Percentiles rank a stretch among this genome's conserved stretches.
These are phyloP conservation scores for Barnettozyma hawaiiensis DNA, from an alignment of 1,139 yeast genomes.

Conservation along the genomic window DNA sequence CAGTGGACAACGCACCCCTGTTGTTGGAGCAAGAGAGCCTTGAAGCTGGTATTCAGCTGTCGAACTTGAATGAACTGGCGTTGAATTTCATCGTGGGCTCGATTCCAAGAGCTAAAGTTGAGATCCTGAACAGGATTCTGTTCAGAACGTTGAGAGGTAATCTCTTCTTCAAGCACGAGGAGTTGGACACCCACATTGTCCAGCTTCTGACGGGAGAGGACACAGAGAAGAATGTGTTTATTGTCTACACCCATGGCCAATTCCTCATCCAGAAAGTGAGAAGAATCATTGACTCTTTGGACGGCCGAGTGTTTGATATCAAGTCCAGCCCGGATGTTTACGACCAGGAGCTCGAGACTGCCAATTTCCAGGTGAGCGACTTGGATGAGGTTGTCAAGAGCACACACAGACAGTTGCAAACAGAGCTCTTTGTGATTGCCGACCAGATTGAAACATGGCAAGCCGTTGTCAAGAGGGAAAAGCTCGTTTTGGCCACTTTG, in stretches of 20 bases:
- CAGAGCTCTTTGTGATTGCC: slow-evolving; percentile 65
- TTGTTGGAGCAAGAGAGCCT: slow-evolving; percentile 26
- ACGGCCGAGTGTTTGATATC: slow-evolving; percentile 46
- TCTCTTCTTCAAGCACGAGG: slow-evolving; percentile 58
- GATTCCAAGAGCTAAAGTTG: slow-evolving; percentile 54
- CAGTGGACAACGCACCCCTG: slow-evolving; percentile 36
- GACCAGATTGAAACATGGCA: slow-evolving; percentile 65
- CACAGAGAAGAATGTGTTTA: slow-evolving; percentile 53
- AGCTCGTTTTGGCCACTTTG: slow-evolving; percentile 61
- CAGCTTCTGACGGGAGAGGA: slow-evolving; percentile 34
- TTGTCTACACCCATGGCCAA: slow-evolving; percentile 70
- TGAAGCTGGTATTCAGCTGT: slow-evolving; percentile 25
- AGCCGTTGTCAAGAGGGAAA: slow-evolving; percentile 63
- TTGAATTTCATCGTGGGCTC: slow-evolving; percentile 57
- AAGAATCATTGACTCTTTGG: slow-evolving; percentile 58
- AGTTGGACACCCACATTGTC: slow-evolving; percentile 42
- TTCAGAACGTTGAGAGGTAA: slow-evolving; percentile 76
- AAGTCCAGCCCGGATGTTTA: slow-evolving; percentile 20
- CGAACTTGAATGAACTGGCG: slow-evolving; percentile 29
- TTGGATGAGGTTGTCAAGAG: slow-evolving; percentile 50
- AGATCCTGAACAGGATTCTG: slow-evolving; percentile 56
- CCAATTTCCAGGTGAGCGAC: slow-evolving; percentile 49
- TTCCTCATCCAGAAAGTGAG: slow-evolving; percentile 49
- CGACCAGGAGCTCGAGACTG: slow-evolving; percentile 33
- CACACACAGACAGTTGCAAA: slow-evolving; percentile 54